Evolutionary conservation across 2,329 filamentous ascomycete genomes (phyloP).

Genomic region (Cryphonectria nitschkei): DNA sequence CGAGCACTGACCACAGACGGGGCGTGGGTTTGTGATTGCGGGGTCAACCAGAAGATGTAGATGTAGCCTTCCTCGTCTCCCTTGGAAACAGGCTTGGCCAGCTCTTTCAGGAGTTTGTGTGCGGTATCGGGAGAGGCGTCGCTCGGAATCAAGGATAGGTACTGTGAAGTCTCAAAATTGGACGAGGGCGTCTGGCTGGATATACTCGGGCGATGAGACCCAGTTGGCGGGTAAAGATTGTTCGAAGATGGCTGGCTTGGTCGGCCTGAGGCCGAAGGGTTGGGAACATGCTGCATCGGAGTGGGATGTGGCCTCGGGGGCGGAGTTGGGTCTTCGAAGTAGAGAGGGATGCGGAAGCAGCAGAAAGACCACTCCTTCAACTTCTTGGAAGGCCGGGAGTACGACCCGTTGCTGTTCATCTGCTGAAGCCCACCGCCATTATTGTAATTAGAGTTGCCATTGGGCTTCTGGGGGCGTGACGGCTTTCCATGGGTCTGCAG

Average conservation of each 20-base stretch:
- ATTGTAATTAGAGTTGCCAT: constrained; percentile 24
- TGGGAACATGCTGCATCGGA: constrained; percentile 44
- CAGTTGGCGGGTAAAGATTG: constrained; percentile 36
- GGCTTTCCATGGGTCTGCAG: constrained; percentile 57
- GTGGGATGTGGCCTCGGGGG: constrained; percentile 51
- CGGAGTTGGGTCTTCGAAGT: constrained; percentile 43
- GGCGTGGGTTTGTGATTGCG: constrained; percentile 58
- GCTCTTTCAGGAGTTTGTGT: constrained; percentile 73
- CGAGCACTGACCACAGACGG: constrained; percentile 63
- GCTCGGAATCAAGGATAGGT: constrained; percentile 71
- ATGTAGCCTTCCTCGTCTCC: constrained; percentile 88
- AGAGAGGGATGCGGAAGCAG: constrained; percentile 55
- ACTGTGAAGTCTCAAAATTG: constrained; percentile 45
- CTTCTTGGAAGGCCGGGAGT: constrained; percentile 33
- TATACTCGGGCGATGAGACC: constrained; percentile 34
- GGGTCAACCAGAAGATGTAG: constrained; percentile 97
- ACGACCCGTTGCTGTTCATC: constrained; percentile 31
- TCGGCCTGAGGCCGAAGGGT: constrained; percentile 24
- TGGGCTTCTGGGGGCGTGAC: constrained; percentile 25
- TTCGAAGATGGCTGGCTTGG: constrained; percentile 36
- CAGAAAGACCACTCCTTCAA: constrained; percentile 46
- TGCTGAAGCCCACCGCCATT: constrained; percentile 25
- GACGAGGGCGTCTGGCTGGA: constrained; percentile 33
- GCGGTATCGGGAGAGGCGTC: constrained; percentile 68
- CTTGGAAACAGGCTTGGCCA: constrained; percentile 74